Evolutionary conservation across 2,329 filamentous ascomycete genomes (phyloP).

Genomic region (Aspergillus sp.): DNA sequence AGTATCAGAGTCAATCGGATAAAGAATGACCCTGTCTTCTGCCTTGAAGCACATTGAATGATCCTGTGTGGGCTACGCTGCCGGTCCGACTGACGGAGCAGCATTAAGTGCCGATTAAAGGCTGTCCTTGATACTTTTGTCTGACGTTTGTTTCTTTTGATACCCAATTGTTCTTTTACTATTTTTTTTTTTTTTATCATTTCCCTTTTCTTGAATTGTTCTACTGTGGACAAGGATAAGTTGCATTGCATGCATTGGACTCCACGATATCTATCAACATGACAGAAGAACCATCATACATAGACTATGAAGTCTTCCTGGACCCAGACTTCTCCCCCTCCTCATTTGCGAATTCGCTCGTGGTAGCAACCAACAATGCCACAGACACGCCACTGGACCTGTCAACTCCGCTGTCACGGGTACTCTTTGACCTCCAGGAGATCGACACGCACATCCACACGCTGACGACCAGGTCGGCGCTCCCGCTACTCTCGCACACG

Average conservation of each 20-base stretch:
- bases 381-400: conserved; percentile 88
- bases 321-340: conserved; percentile 75
- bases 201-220: not conserved
- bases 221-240: no score
- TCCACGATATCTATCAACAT: conserved; percentile 16
- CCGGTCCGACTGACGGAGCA: not conserved
- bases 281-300: conserved; percentile 65
- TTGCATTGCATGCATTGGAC: no score
- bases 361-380: conserved; percentile 86
- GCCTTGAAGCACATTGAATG: not conserved
- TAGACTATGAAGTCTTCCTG: conserved; percentile 92
- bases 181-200: not conserved
- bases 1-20: not conserved
- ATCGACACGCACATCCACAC: conserved; percentile 93
- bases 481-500: conserved; percentile 76
- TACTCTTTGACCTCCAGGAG: conserved; percentile 94
- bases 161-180: not conserved
- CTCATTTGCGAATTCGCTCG: conserved; percentile 80
- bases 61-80: not conserved
- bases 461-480: conserved; percentile 76
- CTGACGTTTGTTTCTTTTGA: not conserved
- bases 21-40: not conserved
- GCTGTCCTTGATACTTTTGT: not conserved
- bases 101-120: not conserved
- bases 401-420: conserved; percentile 85